A percentile compares a stretch with the other conserved stretches of the same genome.
These are phyloP conservation scores for Sarcomyxa edulis DNA, from an alignment of 768 basidiomycete species.

Conservation along the genomic window DNA sequence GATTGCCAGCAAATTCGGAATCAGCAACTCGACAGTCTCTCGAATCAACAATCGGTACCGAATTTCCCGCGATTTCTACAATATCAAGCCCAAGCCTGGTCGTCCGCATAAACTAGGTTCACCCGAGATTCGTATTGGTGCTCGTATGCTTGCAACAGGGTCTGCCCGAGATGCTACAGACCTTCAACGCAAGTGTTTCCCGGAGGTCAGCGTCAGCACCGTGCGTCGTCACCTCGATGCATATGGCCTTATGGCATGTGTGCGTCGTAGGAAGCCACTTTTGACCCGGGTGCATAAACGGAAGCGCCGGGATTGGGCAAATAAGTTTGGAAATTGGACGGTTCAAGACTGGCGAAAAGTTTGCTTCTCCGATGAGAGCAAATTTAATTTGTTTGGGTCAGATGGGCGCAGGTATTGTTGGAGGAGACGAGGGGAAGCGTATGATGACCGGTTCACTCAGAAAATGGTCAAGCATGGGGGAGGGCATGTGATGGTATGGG, in stretches of 20 bases:
- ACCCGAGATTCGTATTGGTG: too few relatives aligned
- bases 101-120: too few relatives aligned
- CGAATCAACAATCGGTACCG: too few relatives aligned
- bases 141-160: too few relatives aligned
- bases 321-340: slow-evolving; percentile 1
- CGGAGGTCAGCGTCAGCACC: too few relatives aligned
- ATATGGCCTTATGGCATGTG: slow-evolving; percentile 14
- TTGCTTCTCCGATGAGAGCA: slow-evolving; percentile 23
- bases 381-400: slow-evolving; percentile 17
- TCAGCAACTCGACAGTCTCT: too few relatives aligned
- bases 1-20: too few relatives aligned
- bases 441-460: slow-evolving; percentile 15
- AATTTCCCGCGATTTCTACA: too few relatives aligned
- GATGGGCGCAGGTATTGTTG: slow-evolving; percentile 16
- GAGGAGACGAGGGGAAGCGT: slow-evolving; percentile 16
- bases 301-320: slow-evolving; percentile 15
- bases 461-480: slow-evolving; percentile 20
- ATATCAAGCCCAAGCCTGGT: too few relatives aligned
- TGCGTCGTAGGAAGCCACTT: slow-evolving; percentile 19
- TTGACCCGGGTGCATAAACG: slow-evolving; percentile 13
- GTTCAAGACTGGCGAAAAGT: slow-evolving; percentile 13
- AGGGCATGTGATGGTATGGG: slow-evolving; percentile 26
- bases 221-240: not conserved
- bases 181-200: too few relatives aligned
- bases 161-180: too few relatives aligned